Evolutionary conservation across 164 flowering plant species (phyloP), one percentile per base, ranked within the genome.

Genomic region (Vitis labrusca): DNA sequence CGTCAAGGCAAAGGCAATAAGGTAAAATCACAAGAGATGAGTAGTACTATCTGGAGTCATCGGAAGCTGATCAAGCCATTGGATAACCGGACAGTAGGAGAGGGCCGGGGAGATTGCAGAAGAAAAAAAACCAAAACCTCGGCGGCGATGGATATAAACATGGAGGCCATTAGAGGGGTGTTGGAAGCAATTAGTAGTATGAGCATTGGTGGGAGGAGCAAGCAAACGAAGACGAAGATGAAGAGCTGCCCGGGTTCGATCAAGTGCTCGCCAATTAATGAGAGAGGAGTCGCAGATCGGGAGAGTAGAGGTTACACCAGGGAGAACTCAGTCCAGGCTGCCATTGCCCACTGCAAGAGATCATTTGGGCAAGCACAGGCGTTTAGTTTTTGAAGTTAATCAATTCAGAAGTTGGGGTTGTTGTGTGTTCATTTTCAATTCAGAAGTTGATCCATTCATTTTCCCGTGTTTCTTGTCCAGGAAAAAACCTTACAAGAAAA

Each of bases 281-380:
- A 60, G 16, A 69, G 54, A 15, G 27, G 6, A 14, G 10, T 19
- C 1, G n/a, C 10, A 1, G 23, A 30, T 23, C 23, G 23, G 8
- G 14, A 19, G 9, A 23, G 23, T 23, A 23, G 47, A 60, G 23
- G 19, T 44, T 63, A 29, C 10, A 8, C 56, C 0, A 51, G 73
- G 51, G 78, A 78, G 55, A 65, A 50, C 12, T 81, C 80, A 6
- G 52, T 81, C 27, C 78, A 74, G 27, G 80, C 76, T 12, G 84
- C 84, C 53, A 81, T 81, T 63, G 81, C 78, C 60, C 77, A 81
- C 56, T 81, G 84, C 57, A 81, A 81, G 63, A 74, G 59, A 49
- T 78, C 82, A 1, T 63, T 65, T 5, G 67, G 58, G 10, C 5
- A 17, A 14, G 0, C 15, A 10, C 32, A 3, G 3, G 48, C 3